These are phyloP conservation scores for Solanum corneliomulleri DNA, from an alignment of 257 asterid genomes.

Conservation along the genomic window DNA sequence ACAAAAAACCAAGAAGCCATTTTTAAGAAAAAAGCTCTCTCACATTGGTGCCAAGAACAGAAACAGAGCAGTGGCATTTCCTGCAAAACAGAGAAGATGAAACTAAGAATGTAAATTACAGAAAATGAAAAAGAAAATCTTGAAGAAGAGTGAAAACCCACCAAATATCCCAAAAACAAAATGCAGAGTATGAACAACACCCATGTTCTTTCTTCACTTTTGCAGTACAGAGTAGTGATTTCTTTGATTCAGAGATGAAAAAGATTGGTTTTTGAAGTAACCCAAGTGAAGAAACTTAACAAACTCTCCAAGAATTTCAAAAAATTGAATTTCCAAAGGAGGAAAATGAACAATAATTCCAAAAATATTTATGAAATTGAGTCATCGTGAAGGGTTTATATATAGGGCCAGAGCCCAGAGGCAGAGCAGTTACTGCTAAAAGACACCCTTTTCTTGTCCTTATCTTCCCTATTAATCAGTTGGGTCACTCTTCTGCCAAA, in stretches of 20 bases:
- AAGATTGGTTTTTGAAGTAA: background rate
- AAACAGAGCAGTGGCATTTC: constrained; percentile 70
- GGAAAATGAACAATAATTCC: background rate
- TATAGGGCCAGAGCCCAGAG: background rate
- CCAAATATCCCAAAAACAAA: constrained; percentile 61
- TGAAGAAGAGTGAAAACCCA: constrained; percentile 5
- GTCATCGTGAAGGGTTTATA: background rate
- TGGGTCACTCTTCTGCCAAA: background rate
- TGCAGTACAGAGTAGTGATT: background rate
- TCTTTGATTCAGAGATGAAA: background rate
- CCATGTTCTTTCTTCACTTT: background rate
- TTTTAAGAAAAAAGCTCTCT: constrained; percentile 7
- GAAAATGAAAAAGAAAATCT: background rate
- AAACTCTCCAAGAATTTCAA: background rate
- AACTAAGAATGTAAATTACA: background rate
- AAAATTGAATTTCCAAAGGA: background rate
- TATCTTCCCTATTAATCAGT: background rate
- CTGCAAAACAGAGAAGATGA: constrained; percentile 17
- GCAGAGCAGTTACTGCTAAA: background rate
- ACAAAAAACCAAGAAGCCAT: background rate
- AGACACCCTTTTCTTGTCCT: background rate
- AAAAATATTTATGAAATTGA: background rate
- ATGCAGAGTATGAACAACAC: constrained; percentile 31
- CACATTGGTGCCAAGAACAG: constrained; percentile 83
- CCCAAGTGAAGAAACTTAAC: background rate